These are phyloP conservation scores for Solanum chiquidenum DNA, from an alignment of 257 asterid genomes.

Conservation along the genomic window DNA sequence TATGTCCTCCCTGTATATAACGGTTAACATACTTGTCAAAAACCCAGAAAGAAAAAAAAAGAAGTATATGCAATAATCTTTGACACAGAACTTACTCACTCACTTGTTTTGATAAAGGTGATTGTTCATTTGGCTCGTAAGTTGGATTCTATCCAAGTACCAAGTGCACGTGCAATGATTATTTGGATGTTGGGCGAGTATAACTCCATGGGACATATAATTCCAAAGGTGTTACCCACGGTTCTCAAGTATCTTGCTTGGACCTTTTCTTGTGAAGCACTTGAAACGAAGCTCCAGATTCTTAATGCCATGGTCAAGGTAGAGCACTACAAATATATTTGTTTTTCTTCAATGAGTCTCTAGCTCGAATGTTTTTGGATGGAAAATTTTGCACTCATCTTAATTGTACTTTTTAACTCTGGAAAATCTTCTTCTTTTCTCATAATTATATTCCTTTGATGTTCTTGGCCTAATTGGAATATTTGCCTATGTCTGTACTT, in stretches of 20 bases:
- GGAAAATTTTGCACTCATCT: neutral
- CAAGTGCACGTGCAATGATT: constrained; percentile 84
- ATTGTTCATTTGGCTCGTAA: constrained; percentile 66
- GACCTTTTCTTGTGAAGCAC: constrained; percentile 65
- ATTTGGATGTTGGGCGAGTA: constrained; percentile 97
- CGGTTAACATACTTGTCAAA: neutral
- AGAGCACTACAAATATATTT: constrained; percentile 2
- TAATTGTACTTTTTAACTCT: neutral
- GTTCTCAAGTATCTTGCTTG: constrained; percentile 63
- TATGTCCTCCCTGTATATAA: neutral
- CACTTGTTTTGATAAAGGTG: constrained; percentile 39
- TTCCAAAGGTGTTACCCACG: constrained; percentile 58
- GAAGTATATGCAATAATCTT: neutral
- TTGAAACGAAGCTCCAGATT: constrained; percentile 86
- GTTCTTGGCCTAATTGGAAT: neutral
- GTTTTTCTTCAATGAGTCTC: neutral
- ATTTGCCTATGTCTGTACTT: neutral
- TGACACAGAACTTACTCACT: constrained; percentile 3
- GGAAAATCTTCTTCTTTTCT: neutral
- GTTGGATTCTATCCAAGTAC: constrained; percentile 67
- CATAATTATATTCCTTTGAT: neutral
- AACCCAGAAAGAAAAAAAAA: neutral
- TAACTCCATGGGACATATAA: constrained; percentile 43
- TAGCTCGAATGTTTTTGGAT: neutral
- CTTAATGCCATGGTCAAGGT: constrained; percentile 81